Evolutionary conservation across 2,329 filamentous ascomycete species (phyloP).

Genomic region (Penicillium concentricum): DNA sequence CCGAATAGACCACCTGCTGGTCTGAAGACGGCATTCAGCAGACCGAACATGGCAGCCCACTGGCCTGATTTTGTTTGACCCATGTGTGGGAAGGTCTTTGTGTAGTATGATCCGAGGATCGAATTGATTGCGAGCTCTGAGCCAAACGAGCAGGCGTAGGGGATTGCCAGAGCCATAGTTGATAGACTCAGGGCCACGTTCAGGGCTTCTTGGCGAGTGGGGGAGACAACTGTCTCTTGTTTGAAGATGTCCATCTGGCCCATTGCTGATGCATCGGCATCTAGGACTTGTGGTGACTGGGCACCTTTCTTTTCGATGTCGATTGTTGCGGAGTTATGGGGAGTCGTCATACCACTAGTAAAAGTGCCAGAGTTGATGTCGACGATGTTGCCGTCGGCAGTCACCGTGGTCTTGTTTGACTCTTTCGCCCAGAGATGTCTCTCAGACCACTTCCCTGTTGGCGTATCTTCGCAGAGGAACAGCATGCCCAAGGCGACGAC

Average conservation of each 20-base stretch:
- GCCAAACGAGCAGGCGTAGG: constrained; percentile 63
- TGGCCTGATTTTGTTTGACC: constrained; percentile 56
- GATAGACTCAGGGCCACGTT: constrained; percentile 62
- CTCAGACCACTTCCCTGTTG: constrained; percentile 77
- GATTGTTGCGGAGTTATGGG: constrained; percentile 20
- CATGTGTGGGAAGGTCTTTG: constrained; percentile 55
- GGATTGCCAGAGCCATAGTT: constrained; percentile 52
- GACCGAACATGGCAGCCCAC: constrained; percentile 56
- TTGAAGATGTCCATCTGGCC: constrained; percentile 51
- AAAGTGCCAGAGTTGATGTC: constrained; percentile 28
- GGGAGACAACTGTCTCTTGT: constrained; percentile 63
- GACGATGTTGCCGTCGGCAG: constrained; percentile 29
- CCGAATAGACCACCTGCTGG: constrained; percentile 52
- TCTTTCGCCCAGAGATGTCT: constrained; percentile 60
- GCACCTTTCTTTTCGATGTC: constrained; percentile 37
- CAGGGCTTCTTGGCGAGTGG: constrained; percentile 59
- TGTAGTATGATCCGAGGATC: constrained; percentile 60
- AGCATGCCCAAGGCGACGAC: constrained; percentile 66
- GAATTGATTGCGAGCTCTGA: constrained; percentile 61
- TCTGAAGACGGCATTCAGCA: constrained; percentile 52
- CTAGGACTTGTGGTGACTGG: constrained; percentile 24
- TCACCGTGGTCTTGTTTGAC: constrained; percentile 13
- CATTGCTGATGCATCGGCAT: constrained; percentile 46
- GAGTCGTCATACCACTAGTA: constrained; percentile 22
- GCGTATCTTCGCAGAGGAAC: constrained; percentile 75